Base-by-base conservation (phyloP, 768 basidiomycete genomes). In the Pisolithus orientalis region DNA sequence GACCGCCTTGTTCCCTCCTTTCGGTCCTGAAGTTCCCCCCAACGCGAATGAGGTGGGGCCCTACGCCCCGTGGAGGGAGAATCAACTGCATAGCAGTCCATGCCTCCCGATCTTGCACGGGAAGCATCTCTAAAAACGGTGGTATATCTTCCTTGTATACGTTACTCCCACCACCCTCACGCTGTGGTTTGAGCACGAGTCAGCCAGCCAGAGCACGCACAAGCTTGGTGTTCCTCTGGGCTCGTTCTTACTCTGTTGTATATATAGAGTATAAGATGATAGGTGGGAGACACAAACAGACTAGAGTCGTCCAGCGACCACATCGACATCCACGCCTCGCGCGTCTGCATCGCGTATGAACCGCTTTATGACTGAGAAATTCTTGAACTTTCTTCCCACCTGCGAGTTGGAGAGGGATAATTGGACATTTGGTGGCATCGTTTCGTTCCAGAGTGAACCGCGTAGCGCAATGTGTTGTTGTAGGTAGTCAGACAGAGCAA, bases 21-120 rank as follows among this genome's bases (percentile, higher is more conserved):
- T 9, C 16, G 37, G 2, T 27, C 49, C 1, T 31, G 32, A 24
- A 13, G 44, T 40, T 2, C 59, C 63, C 63, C 1, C 86, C 86
- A 6, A 90, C 83, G 32, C 87, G 82, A 21, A 96, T 75, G 40
- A 99, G 79, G 65, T 87, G 85, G 56, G 86, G 89, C 6, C 80
- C 75, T 14, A 81, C 60, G 2, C 80, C 79, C 28, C 74, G 65
- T 0, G 94, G 94, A 1, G 93, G 85, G 17, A 74, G 71, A 55
- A 99, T 99, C 59, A 98, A 72, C 54, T 87, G 85, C 95, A 98
- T 97, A 31, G 94, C 88, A 50, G 97, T 93, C 90, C 95, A 99
- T 2, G 89, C 93, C 57, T 82, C 77, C 7, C 85, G 78, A 61
- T 90, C 88, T 49, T 72, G 62, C 1, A 60, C 66, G 0, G 79